phyloP scores from a whole-genome alignment of 2,329 filamentous ascomycete genomes.

The Calycina herbarum region DNA sequence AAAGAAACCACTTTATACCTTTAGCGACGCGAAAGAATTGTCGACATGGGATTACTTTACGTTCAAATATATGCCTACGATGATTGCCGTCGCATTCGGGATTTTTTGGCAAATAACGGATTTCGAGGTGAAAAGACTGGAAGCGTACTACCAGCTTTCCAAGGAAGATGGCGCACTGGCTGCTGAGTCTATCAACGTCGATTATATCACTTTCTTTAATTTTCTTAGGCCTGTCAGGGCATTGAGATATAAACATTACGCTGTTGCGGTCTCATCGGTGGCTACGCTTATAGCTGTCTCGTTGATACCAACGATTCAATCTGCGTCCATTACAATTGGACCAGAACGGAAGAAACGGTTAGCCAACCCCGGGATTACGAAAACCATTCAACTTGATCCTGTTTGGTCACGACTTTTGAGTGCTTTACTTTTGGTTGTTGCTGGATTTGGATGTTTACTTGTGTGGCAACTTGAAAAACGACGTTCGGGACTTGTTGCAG shows the following conservation, averaged over 20 bases:
- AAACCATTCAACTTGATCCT: constrained; percentile 56
- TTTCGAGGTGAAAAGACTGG: constrained; percentile 65
- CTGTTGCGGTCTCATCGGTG: constrained; percentile 65
- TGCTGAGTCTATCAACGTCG: constrained; percentile 64
- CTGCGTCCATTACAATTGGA: constrained; percentile 58
- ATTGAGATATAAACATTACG: constrained; percentile 62
- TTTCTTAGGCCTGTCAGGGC: constrained; percentile 65
- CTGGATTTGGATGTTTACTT: constrained; percentile 56
- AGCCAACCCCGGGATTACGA: constrained; percentile 44
- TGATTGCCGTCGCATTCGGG: constrained; percentile 61
- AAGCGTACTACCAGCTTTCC: constrained; percentile 66
- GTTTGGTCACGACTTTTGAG: constrained; percentile 64
- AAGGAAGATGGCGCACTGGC: constrained; percentile 60
- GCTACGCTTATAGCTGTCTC: constrained; percentile 66
- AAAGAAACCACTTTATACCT: constrained; percentile 44
- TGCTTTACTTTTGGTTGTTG: constrained; percentile 55
- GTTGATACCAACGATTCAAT: constrained; percentile 67
- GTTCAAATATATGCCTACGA: constrained; percentile 63
- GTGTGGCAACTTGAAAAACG: constrained; percentile 62
- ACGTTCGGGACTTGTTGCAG: constrained; percentile 64
- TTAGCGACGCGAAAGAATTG: constrained; percentile 52
- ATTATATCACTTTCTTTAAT: constrained; percentile 66
- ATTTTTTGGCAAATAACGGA: constrained; percentile 67
- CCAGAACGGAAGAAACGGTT: constrained; percentile 51
- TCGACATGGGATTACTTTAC: constrained; percentile 55